Conservation (phyloP, 768 basidiomycete species). For the Daedaleopsis sinensis region DNA sequence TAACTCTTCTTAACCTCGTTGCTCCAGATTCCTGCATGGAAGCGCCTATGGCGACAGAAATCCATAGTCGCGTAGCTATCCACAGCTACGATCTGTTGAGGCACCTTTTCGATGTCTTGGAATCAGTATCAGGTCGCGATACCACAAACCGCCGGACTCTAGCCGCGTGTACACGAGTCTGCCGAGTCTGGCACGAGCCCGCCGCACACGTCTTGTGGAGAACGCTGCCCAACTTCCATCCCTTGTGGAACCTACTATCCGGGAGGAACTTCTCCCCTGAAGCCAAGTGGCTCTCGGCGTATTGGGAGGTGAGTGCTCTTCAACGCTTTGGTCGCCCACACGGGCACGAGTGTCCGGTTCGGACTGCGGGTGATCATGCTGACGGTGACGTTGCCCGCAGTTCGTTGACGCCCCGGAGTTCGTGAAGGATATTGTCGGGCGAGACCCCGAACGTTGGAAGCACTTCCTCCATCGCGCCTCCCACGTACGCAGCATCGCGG, state of each 20-base stretch:
- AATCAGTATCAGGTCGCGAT: too few species aligned
- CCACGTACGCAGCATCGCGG: conserved; percentile 7
- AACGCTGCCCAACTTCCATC: conserved; percentile 3
- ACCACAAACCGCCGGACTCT: neutral
- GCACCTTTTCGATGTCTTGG: neutral
- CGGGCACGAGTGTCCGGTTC: neutral
- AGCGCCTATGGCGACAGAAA: neutral
- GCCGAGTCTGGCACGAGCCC: conserved; percentile 6
- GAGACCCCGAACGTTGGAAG: conserved; percentile 7
- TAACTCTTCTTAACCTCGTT: neutral
- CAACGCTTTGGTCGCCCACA: too few species aligned
- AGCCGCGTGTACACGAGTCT: conserved; percentile 11
- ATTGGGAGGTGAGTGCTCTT: conserved; percentile 3
- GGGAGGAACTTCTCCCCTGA: conserved; percentile 5
- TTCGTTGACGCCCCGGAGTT: conserved; percentile 8
- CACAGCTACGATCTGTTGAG: conserved; percentile 9
- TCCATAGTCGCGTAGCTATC: neutral
- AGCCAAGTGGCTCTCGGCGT: conserved; percentile 1
- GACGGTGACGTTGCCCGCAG: neutral
- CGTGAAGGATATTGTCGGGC: conserved; percentile 1
- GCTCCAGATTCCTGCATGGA: neutral
- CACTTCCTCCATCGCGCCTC: conserved; percentile 9
- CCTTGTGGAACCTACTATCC: conserved; percentile 10
- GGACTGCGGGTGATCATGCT: neutral
- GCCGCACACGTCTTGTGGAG: conserved; percentile 12